These are phyloP conservation scores for Rhizophlyctis rosea DNA, from an alignment of 192 early-diverging fungal genomes.

Conservation along the genomic window DNA sequence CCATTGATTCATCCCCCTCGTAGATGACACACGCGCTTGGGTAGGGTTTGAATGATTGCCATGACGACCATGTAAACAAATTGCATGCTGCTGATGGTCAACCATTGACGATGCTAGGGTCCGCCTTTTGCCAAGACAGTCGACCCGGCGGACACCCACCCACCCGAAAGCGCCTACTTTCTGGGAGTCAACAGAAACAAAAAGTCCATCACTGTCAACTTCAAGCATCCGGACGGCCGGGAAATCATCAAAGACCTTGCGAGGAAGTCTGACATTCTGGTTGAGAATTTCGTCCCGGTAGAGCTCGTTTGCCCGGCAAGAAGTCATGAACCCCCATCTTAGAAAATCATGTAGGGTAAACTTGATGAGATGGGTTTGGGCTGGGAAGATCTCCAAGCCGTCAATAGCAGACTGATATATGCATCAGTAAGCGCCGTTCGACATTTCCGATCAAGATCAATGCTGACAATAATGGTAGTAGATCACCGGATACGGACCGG, in stretches of 20 bases:
- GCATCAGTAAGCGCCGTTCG: conserved; percentile 69
- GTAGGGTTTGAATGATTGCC: no score
- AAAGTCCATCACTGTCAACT: conserved; percentile 80
- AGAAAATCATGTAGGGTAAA: conserved; percentile 52
- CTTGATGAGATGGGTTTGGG: conserved; percentile 72
- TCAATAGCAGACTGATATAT: conserved; percentile 84
- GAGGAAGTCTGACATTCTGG: conserved; percentile 68
- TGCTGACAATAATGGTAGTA: conserved; percentile 2
- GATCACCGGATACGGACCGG: conserved; percentile 75
- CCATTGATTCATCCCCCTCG: background rate
- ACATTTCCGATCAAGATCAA: background rate
- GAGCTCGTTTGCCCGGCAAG: background rate
- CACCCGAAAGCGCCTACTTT: conserved; percentile 83
- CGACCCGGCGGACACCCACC: conserved; percentile 22
- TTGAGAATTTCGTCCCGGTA: conserved; percentile 87
- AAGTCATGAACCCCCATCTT: background rate
- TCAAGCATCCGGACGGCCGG: conserved; percentile 64
- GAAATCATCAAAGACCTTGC: conserved; percentile 69
- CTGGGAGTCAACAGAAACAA: conserved; percentile 92
- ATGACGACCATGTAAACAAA: conserved; percentile 15
- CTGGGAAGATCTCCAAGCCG: conserved; percentile 59
- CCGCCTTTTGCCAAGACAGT: conserved; percentile 39
- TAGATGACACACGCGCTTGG: conserved; percentile 90
- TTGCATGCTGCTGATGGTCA: conserved; percentile 38
- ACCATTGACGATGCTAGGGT: conserved; percentile 10